phyloP scores from a whole-genome alignment of 345 rosid species.

The Orychophragmus violaceus region DNA sequence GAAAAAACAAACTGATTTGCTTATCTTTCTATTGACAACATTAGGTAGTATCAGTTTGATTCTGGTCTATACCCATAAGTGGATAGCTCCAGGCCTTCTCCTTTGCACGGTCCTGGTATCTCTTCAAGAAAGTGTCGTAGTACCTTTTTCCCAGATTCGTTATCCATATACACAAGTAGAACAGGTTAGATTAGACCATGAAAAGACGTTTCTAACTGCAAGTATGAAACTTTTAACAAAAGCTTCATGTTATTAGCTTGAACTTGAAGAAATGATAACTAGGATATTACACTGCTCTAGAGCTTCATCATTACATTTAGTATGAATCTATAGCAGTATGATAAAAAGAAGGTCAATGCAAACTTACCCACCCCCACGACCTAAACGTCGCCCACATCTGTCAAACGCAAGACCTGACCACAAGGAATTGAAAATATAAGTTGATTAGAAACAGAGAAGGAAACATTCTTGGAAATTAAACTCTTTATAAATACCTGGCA shows the following conservation, averaged over 20 bases:
- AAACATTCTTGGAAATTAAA: not conserved
- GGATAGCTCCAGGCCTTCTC: slow-evolving; percentile 69
- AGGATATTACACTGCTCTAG: too few relatives aligned
- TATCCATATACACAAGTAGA: slow-evolving; percentile 15
- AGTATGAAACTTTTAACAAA: not conserved
- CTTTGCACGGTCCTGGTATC: slow-evolving; percentile 64
- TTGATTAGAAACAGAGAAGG: not conserved
- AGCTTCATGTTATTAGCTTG: too few relatives aligned
- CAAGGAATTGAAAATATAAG: not conserved
- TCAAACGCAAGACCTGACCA: slow-evolving; percentile 91
- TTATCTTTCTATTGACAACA: not conserved
- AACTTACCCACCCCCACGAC: slow-evolving; percentile 96
- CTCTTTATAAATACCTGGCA: slow-evolving; percentile 55
- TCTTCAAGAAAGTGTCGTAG: slow-evolving; percentile 74
- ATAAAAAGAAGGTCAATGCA: not conserved
- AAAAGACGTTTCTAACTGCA: not conserved
- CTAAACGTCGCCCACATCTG: slow-evolving; percentile 79
- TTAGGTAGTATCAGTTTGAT: not conserved
- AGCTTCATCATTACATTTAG: not conserved
- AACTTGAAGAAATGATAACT: not conserved
- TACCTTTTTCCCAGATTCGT: slow-evolving; percentile 38
- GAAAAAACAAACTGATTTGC: not conserved
- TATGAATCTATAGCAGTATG: not conserved
- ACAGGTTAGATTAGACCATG: not conserved
- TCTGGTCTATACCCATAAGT: slow-evolving; percentile 49